Base-by-base conservation (phyloP, 768 basidiomycete genomes). In the Boletellus ananiceps region DNA sequence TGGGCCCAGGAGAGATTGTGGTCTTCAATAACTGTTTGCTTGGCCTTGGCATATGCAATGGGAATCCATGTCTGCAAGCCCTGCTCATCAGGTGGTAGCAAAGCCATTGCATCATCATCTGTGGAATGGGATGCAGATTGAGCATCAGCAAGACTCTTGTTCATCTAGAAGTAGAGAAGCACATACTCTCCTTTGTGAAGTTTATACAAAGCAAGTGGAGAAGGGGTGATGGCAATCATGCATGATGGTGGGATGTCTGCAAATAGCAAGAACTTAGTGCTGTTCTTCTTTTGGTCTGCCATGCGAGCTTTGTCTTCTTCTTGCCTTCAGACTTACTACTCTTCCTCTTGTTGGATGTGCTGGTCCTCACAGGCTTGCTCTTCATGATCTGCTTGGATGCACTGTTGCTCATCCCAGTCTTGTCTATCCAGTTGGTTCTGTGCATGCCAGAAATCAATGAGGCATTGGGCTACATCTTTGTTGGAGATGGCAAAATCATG, bases 271-370 rank as follows among this genome's bases (percentile, higher is more conserved):
- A 40, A 52, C 5, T 52, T 52, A 23, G 14, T 36, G 1, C 40
- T 9, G 18, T 44, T 34, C 35, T 52, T 52, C 9, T 52, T 52
- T 3, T 13, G 1, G 4, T 52, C 46, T 12, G 47, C 47, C 8
- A 43, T 19, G 6, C 1, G 0, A 8, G n/a, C 23, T 34, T 36
- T 9, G 6, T 43, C 40, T 11, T 49, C 27, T 14, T 49, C 33
- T 18, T 43, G 21, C n/a, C n/a, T 35, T 35, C 34, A 8, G 34
- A 8, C 15, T 14, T 14, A 14, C 15, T 35, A 11, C 14, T 35
- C 34, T 35, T 35, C 34, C 14, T 4, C 34, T 35, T 35, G 8
- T 35, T 8, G 9, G 36, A 11, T 19, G 18, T 37, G 16, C 36
- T 19, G 8, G 1, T 16, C 33, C 4, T 4, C 4, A 14, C 19